Evolutionary conservation across 1,284 basidiomycete genomes (phyloP).

Genomic region (Ceratobasidium sp.): DNA sequence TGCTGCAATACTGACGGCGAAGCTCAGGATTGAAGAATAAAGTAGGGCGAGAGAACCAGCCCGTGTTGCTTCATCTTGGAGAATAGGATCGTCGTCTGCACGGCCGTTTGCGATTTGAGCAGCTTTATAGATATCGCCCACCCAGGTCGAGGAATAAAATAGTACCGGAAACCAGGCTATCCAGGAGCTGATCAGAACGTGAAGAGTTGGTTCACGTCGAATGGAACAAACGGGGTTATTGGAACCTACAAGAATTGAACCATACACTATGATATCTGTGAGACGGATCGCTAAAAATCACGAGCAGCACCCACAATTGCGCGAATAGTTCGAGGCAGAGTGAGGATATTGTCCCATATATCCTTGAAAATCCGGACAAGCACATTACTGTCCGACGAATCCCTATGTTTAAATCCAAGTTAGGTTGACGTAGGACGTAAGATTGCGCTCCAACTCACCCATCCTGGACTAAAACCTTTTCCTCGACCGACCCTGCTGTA

Average conservation of each 20-base stretch:
- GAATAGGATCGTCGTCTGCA: constrained; percentile 50
- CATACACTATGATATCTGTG: constrained; percentile 58
- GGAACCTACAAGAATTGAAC: constrained; percentile 85
- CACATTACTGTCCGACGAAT: constrained; percentile 7
- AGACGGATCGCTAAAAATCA: constrained; percentile 37
- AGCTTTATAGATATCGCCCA: constrained; percentile 82
- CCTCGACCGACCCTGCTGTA: constrained; percentile 60
- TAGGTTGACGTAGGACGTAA: constrained; percentile 40
- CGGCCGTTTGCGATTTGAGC: constrained; percentile 43
- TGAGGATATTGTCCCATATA: constrained; percentile 72
- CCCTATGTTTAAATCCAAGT: not conserved
- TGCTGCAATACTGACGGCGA: constrained; percentile 54
- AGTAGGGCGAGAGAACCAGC: constrained; percentile 59
- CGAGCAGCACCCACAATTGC: constrained; percentile 69
- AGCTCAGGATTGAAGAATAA: constrained; percentile 56
- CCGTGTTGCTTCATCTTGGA: constrained; percentile 55
- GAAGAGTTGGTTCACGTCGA: not conserved
- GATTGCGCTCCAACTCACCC: constrained; percentile 47
- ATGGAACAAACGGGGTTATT: not conserved
- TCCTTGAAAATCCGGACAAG: constrained; percentile 58
- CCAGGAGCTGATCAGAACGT: constrained; percentile 63
- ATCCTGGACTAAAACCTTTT: constrained; percentile 68
- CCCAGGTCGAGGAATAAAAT: constrained; percentile 87
- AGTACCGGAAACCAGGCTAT: constrained; percentile 89
- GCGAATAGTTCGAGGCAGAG: constrained; percentile 75